phyloP scores from a whole-genome alignment of 306 rosid genomes.

The Dalbergia oliveri region DNA sequence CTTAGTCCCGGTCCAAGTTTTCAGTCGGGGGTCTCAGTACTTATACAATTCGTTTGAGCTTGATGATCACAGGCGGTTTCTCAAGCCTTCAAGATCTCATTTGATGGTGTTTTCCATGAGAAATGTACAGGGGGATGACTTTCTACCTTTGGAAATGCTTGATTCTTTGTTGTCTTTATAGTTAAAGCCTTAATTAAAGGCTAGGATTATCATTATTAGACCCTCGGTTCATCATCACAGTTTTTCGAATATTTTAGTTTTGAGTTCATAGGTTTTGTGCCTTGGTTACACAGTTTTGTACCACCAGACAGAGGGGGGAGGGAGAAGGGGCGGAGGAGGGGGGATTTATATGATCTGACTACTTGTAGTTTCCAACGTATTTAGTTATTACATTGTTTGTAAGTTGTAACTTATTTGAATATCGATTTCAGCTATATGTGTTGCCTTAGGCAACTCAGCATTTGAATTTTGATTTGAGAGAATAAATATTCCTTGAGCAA shows the following conservation, averaged over 20 bases:
- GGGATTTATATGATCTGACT: conserved; percentile 16
- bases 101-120: conserved; percentile 51
- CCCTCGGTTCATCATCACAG: conserved; percentile 53
- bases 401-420: conserved; percentile 47
- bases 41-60: conserved; percentile 60
- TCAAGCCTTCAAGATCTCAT: conserved; percentile 48
- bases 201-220: conserved; percentile 50
- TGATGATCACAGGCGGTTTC: conserved; percentile 54
- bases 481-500: conserved; percentile 42
- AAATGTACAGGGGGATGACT: conserved; percentile 82
- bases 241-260: conserved; percentile 46
- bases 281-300: conserved; percentile 68
- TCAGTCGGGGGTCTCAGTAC: conserved; percentile 44
- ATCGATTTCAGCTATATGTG: conserved; percentile 37
- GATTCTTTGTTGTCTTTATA: conserved; percentile 63
- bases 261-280: conserved; percentile 57
- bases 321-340: conserved; percentile 20
- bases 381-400: conserved; percentile 47
- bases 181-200: conserved; percentile 54
- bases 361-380: conserved; percentile 36
- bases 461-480: conserved; percentile 55
- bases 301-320: conserved; percentile 44
- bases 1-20: conserved; percentile 53
- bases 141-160: conserved; percentile 63
- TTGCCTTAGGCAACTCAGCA: conserved; percentile 55